A percentile compares a stretch with the other conserved stretches of the same genome.
Conservation (phyloP, 2,329 filamentous ascomycete species). For the Colletotrichum sp. region DNA sequence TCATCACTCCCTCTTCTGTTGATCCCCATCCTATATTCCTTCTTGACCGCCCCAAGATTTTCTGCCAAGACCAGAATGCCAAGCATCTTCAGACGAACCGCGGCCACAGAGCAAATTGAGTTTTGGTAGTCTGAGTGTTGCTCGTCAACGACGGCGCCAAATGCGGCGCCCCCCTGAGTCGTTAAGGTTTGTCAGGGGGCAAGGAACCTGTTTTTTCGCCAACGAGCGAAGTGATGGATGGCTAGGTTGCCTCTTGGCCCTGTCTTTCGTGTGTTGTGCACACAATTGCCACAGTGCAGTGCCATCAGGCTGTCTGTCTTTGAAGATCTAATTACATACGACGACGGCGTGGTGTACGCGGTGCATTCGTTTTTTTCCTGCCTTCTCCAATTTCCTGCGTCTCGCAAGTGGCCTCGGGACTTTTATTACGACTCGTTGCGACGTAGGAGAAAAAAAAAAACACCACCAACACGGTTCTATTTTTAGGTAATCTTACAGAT, state of each 20-base stretch:
- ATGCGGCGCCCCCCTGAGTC: not conserved
- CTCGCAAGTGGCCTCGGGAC: not conserved
- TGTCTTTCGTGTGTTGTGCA: not conserved
- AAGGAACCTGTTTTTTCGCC: not conserved
- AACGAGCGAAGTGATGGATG: not conserved
- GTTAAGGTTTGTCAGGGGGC: not conserved
- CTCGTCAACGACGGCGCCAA: not conserved
- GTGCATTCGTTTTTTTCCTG: not conserved
- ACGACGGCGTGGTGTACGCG: not conserved
- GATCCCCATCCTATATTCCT: not conserved
- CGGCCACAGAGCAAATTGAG: not conserved
- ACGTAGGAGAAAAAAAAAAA: not conserved
- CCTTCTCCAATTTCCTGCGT: not conserved
- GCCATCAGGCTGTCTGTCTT: not conserved
- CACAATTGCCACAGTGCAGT: not conserved
- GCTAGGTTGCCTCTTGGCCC: not conserved
- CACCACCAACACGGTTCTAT: not conserved
- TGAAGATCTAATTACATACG: not conserved
- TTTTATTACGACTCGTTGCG: not conserved
- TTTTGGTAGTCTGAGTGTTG: not conserved
- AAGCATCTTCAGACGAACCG: slow-evolving; percentile 1
- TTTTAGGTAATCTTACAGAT: not conserved
- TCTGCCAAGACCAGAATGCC: not conserved
- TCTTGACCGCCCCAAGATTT: not conserved
- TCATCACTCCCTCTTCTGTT: not conserved